Conservation (phyloP, 2,329 filamentous ascomycete species). For the Neurospora crassa region DNA sequence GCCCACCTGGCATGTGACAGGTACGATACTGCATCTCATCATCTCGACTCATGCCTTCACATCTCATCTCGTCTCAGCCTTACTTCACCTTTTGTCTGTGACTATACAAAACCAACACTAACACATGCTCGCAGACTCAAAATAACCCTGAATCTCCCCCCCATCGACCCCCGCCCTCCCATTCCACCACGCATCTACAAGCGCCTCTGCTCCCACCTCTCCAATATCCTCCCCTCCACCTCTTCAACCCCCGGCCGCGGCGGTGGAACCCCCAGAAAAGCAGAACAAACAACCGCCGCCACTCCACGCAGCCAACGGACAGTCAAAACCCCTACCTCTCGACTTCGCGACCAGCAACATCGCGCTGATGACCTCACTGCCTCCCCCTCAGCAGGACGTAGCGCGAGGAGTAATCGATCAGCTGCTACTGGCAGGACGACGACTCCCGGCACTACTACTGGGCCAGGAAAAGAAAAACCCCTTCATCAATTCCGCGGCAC, state of each 20-base stretch:
- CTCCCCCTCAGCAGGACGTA: constrained; percentile 6
- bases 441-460: constrained; percentile 18
- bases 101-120: background rate
- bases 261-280: constrained; percentile 1
- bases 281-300: constrained; percentile 9
- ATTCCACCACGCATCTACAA: constrained; percentile 75
- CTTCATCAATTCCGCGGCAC: constrained; percentile 22
- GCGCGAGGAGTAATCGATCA: background rate
- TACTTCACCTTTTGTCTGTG: background rate
- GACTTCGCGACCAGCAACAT: constrained; percentile 20
- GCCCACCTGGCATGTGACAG: constrained; percentile 84
- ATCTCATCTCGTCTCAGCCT: background rate
- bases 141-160: constrained; percentile 64
- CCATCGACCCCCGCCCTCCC: constrained; percentile 65
- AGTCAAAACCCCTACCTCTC: constrained; percentile 24
- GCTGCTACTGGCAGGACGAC: background rate
- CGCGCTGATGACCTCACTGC: background rate
- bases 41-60: background rate
- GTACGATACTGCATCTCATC: constrained; percentile 29
- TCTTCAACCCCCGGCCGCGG: constrained; percentile 21
- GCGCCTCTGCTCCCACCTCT: constrained; percentile 72
- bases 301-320: constrained; percentile 17
- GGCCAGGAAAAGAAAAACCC: constrained; percentile 11
- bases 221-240: constrained; percentile 53
- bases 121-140: constrained; percentile 49